Evolutionary conservation across 2,329 filamentous ascomycete species (phyloP).

Genomic region (Basipetospora chlamydospora): DNA sequence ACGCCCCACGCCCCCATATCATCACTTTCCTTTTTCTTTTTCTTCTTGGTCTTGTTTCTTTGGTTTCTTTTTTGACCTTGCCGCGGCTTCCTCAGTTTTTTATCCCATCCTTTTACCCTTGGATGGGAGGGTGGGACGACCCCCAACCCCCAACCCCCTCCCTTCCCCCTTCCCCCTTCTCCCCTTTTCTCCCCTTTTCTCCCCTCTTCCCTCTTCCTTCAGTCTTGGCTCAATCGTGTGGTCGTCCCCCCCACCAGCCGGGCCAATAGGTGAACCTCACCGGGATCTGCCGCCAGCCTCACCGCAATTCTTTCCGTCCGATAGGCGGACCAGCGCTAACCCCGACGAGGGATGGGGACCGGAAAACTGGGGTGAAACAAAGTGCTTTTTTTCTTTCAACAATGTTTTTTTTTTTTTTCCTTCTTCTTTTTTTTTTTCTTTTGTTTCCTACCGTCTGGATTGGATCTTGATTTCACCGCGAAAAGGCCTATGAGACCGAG

Average conservation of each 20-base stretch:
- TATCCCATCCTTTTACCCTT: neutral
- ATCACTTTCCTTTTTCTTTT: neutral
- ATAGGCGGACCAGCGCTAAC: neutral
- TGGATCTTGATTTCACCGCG: too few relatives aligned
- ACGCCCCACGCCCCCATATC: too few relatives aligned
- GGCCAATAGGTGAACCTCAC: slow-evolving; percentile 3
- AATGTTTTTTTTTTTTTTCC: slow-evolving; percentile 4
- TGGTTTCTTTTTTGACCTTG: neutral
- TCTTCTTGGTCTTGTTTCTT: neutral
- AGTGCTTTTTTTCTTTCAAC: neutral
- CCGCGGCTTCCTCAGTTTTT: neutral
- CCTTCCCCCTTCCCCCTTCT: slow-evolving; percentile 2
- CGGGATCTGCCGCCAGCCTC: slow-evolving; percentile 5
- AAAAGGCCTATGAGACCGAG: too few relatives aligned
- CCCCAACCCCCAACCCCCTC: neutral
- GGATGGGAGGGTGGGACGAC: too few relatives aligned
- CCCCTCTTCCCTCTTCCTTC: too few relatives aligned
- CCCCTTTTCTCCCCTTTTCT: neutral
- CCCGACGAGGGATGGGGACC: too few relatives aligned
- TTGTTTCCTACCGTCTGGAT: neutral
- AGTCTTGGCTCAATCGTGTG: too few relatives aligned
- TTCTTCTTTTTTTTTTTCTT: neutral
- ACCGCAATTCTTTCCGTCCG: slow-evolving; percentile 4
- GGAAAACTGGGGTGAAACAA: too few relatives aligned
- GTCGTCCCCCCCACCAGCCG: neutral